These are phyloP conservation scores for Solanum medicagineum DNA, from an alignment of 257 asterid genomes.

Conservation along the genomic window DNA sequence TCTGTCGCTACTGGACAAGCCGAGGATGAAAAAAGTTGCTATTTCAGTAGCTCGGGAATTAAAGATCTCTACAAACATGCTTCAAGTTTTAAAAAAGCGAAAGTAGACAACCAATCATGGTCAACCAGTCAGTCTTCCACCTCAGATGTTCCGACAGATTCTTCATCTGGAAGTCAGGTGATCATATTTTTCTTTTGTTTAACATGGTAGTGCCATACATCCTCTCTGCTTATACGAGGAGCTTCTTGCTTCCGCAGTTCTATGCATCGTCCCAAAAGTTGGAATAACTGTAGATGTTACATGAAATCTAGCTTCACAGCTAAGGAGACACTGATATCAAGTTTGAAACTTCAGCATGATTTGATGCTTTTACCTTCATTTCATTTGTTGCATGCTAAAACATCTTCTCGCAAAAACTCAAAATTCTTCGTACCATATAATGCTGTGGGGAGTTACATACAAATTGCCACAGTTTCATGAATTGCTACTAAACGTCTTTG, in stretches of 20 bases:
- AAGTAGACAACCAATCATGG: slow-evolving; percentile 8
- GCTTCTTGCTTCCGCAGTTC: not conserved
- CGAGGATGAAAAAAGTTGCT: not conserved
- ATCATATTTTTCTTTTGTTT: not conserved
- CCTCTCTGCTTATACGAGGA: not conserved
- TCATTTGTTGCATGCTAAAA: no score
- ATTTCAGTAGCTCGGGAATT: not conserved
- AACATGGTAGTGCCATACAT: not conserved
- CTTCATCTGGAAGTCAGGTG: slow-evolving; percentile 42
- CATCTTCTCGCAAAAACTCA: no score
- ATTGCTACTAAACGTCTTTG: not conserved
- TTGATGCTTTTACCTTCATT: no score
- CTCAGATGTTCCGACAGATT: slow-evolving; percentile 20
- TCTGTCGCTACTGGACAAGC: not conserved
- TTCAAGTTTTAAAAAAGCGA: not conserved
- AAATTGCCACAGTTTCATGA: not conserved
- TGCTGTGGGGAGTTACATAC: not conserved
- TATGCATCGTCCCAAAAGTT: not conserved
- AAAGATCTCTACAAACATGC: not conserved
- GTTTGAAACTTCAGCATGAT: not conserved
- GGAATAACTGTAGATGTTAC: not conserved
- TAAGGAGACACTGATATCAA: not conserved
- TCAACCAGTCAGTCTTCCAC: slow-evolving; percentile 19
- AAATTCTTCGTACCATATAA: not conserved
- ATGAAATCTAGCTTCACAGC: not conserved